These are phyloP conservation scores for Oryza meyeriana DNA, from an alignment of 176 grass and related monocot genomes.

Conservation along the genomic window DNA sequence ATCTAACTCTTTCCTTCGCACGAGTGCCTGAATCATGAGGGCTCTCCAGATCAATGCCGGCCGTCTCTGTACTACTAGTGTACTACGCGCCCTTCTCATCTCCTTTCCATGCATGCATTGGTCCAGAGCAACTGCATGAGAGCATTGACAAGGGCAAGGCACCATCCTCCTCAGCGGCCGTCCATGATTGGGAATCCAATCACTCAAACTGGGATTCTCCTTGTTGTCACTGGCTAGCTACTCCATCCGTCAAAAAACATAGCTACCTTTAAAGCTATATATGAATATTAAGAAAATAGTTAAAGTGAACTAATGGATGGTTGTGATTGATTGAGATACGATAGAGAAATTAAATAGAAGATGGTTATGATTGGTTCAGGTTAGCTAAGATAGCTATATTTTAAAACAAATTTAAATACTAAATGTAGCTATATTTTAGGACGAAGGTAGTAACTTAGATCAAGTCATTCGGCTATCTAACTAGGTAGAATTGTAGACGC, in stretches of 20 bases:
- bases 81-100: neutral
- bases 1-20: conserved; percentile 13
- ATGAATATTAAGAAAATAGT: too few species aligned
- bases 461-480: neutral
- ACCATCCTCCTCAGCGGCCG: neutral
- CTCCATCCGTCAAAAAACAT: too few species aligned
- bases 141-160: conserved; percentile 25
- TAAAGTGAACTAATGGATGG: too few species aligned
- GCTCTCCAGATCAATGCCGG: conserved; percentile 5
- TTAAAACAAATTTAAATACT: too few species aligned
- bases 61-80: neutral
- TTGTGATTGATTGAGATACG: too few species aligned
- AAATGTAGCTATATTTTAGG: too few species aligned
- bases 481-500: neutral
- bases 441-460: too few species aligned
- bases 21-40: conserved; percentile 45
- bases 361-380: too few species aligned
- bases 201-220: neutral
- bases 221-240: neutral
- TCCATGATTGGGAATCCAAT: neutral
- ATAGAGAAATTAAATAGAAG: too few species aligned
- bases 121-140: neutral
- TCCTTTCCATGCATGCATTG: neutral
- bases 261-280: too few species aligned
- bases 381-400: too few species aligned